Base-by-base conservation (phyloP, 1,139 yeast species). In the Saccharomycopsis crataegensis region DNA sequence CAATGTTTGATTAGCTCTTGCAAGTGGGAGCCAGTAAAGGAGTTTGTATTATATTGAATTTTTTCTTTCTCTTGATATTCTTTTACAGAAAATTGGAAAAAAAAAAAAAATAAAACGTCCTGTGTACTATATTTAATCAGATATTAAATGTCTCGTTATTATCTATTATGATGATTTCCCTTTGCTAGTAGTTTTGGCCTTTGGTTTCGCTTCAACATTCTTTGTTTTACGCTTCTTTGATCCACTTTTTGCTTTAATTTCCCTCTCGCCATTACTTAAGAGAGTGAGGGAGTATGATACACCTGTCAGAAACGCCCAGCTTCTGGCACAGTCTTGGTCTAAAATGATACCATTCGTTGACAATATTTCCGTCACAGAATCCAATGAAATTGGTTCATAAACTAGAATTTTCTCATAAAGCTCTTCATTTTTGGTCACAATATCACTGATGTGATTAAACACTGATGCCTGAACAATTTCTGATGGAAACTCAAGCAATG, bases 1-100 rank as follows among this genome's bases (percentile, higher is more conserved):
- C 91, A 85, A 60, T 79, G 88, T 61, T 75, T 83, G 8, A 82
- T 84, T n/a, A 77, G 79, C 62, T 71, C 72, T 11, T 45, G 37
- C 31, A 48, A 33, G 28, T 57, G 59, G 59, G 49, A 53, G 12
- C 28, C 51, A 11, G 43, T 33, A 8, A 47, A 50, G 34, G 34
- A 44, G 7, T 47, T 51, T 42, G 16, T 40, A n/a, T n/a, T 12
- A 7, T 22, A 22, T 22, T 22, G 28, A 22, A 22, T 22, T 22
- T 22, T 22, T 4, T 22, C 28, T 22, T 22, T 22, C 28, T 4
- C 28, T 22, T 22, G 28, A 22, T 22, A 3, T 22, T 22, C 28
- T 4, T 22, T 22, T 22, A 22, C 28, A 22, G 28, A 3, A 22
- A 4, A 22, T 22, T 22, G 28, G 28, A 22, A 3, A 4, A 4